Base-by-base conservation (phyloP, 345 rosid genomes). In the Salix viminalis region DNA sequence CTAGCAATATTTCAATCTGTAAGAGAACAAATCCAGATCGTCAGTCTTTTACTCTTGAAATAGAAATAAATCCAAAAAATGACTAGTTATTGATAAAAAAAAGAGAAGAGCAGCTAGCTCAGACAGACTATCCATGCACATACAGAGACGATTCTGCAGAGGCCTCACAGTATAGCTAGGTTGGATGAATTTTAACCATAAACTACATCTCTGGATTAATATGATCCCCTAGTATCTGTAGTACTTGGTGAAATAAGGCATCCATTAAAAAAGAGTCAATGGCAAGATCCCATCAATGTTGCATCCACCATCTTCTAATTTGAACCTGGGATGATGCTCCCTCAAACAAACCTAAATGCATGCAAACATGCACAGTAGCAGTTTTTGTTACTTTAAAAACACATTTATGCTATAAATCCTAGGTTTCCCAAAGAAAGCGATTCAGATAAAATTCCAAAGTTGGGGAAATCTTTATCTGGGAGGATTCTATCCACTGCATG, bases 1-100 rank as follows among this genome's bases (percentile, higher is more conserved):
- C 91, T 0, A 90, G 83, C 71, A 86, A 56, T 39, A 90, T 90
- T 81, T 92, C 94, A 79, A 89, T 89, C 94, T 90, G 71, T 70
- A 76, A 75, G 46, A 37, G 21, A 1, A 60, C 3, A 71, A 62
- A 64, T 37, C 70, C 44, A 48, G 7, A 32, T 8, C 4, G 48
- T 82, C 41, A 82, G 71, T 21, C 72, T 36, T 24, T 58, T 14
- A 65, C 5, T 6, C 68, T 13, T 15, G 16, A 44, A 30, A 39
- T 24, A 7, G n/a, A 30, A 7, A 74, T 9, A 24, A 7, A 3
- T 18, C n/a, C 4, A 2, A 37, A 54, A 26, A 18, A 46, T 19
- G 0, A 6, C 10, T 21, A 24, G 54, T 0, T 37, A 24, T 52
- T 15, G 58, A n/a, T 15, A 19, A 46, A 26, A 28, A 46, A n/a